Evolutionary conservation across 2,329 filamentous ascomycete species (phyloP), one percentile per base, ranked within the genome.

Genomic region (Scedosporium dehoogii): DNA sequence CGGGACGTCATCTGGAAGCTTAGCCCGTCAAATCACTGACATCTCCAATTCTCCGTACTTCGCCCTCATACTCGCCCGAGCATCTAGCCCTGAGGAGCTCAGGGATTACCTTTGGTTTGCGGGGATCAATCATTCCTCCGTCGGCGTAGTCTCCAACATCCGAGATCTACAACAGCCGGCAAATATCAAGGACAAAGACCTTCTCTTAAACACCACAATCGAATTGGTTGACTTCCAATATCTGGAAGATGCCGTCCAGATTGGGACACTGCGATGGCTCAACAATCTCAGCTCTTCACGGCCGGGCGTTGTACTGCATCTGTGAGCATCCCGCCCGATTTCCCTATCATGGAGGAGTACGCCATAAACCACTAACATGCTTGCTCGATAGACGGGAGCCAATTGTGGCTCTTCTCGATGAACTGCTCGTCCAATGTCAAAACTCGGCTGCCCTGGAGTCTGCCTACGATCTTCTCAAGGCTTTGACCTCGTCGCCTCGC

Each of bases 171-270:
- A 78, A 46, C 75, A 81, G 64, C 68, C 83, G 7, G 70, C 73
- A 6, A 64, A 69, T 5, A 77, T 86, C 67, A 80, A 79, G 61
- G 85, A 89, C 65, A 81, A 83, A 66, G 84, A 88, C 64, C 70
- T 89, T 12, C 72, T 89, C 16, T 76, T 89, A 5, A 85, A 83
- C 64, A 83, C 83, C 3, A 84, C 83, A 1, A 85, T 89, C 62
- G 81, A 83, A 68, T 75, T 89, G 51, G 81, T 89, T 9, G 86
- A 89, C 69, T 89, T 89, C 68, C 81, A 83, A 62, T 82, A 82
- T 63, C 74, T 88, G 6, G 86, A 89, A 63, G 85, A 88, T 62
- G 75, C 76, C 1, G 78, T 85, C 18, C 86, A 89, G 69, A 80
- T 81, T 53, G 78, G 84, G 14, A 82, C 78, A 16, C 73, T 89